A percentile compares a stretch with the other conserved stretches of the same genome.
phyloP scores from a whole-genome alignment of 495 filamentous ascomycete species.

The Aspergillus haitiensis region DNA sequence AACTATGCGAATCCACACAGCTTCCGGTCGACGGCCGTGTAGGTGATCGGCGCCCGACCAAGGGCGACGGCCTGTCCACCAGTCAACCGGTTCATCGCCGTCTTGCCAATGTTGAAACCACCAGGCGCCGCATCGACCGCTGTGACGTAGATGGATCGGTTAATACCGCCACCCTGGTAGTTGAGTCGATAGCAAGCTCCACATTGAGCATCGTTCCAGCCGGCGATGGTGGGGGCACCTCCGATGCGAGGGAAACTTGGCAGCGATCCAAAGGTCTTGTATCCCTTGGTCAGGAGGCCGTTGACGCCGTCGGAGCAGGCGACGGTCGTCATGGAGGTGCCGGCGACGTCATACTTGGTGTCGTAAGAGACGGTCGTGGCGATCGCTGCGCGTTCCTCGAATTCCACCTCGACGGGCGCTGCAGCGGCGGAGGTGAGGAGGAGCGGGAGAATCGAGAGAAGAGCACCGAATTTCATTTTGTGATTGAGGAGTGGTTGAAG shows the following conservation, averaged over 20 bases:
- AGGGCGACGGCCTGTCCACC: conserved; percentile 51
- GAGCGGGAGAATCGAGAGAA: conserved; percentile 16
- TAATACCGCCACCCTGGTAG: conserved; percentile 37
- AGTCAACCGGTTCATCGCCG: conserved; percentile 68
- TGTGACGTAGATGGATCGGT: conserved; percentile 61
- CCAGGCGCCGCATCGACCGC: conserved; percentile 62
- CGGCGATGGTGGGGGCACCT: conserved; percentile 56
- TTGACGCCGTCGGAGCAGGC: conserved; percentile 55
- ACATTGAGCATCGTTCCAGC: conserved; percentile 61
- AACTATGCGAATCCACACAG: conserved; percentile 12
- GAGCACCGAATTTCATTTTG: conserved; percentile 22
- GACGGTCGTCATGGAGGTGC: conserved; percentile 59
- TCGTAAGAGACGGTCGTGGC: conserved; percentile 40
- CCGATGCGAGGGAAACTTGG: conserved; percentile 60
- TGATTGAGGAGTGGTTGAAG: not conserved
- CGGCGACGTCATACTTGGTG: conserved; percentile 32
- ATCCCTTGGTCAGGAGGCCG: conserved; percentile 61
- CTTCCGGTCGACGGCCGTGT: conserved; percentile 35
- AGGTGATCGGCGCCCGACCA: conserved; percentile 58
- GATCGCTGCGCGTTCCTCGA: conserved; percentile 3
- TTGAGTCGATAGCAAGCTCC: conserved; percentile 67
- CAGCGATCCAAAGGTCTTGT: conserved; percentile 60
- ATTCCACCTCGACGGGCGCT: conserved; percentile 3
- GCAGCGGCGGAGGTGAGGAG: conserved; percentile 16
- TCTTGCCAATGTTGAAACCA: conserved; percentile 65